A percentile compares a stretch with the other conserved stretches of the same genome.
phyloP scores from a whole-genome alignment of 441 rosid genomes.

The Gossypium lobatum region DNA sequence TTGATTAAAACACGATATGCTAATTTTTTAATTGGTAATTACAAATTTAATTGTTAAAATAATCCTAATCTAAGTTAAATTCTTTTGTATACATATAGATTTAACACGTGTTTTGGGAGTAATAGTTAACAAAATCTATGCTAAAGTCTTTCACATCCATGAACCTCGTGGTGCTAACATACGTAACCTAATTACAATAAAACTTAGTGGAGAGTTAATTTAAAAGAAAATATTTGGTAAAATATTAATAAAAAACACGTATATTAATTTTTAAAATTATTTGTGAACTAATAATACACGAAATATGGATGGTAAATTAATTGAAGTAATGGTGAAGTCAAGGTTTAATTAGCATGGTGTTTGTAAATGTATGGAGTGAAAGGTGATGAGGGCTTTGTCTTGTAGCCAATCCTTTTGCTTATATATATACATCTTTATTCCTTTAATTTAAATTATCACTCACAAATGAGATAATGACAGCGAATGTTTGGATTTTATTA shows the following conservation, averaged over 20 bases:
- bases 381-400: slow-evolving; percentile 19
- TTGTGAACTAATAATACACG: too few relatives aligned
- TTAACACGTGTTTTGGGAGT: neutral
- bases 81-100: neutral
- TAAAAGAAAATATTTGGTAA: too few relatives aligned
- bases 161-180: neutral
- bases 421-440: neutral
- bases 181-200: neutral
- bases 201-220: slow-evolving; percentile 7
- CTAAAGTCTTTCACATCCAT: neutral
- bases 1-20: too few relatives aligned
- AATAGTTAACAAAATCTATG: neutral
- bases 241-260: too few relatives aligned
- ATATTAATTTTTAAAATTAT: too few relatives aligned
- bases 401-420: slow-evolving; percentile 9
- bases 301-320: too few relatives aligned
- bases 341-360: neutral
- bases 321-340: neutral
- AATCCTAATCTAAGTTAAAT: too few relatives aligned
- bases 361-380: slow-evolving; percentile 20
- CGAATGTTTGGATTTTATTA: slow-evolving; percentile 7
- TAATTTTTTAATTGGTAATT: too few relatives aligned
- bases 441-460: slow-evolving; percentile 17
- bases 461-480: slow-evolving; percentile 17
- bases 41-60: too few relatives aligned